Percentiles rank a stretch among this genome's conserved stretches.
phyloP scores from a whole-genome alignment of 345 rosid genomes.

The Pistacia vera region DNA sequence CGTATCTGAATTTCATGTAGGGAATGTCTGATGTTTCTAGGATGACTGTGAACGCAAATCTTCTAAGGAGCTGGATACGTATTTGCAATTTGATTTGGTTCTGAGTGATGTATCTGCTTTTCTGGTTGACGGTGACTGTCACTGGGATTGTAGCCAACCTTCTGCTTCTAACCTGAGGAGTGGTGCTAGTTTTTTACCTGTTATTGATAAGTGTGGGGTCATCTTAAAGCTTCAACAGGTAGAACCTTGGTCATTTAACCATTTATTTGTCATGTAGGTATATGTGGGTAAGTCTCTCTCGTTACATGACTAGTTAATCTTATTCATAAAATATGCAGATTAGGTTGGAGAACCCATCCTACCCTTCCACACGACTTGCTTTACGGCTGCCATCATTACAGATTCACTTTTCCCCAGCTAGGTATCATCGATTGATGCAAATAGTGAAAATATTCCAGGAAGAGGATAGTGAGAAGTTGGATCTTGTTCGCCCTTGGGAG shows the following conservation, averaged over 20 bases:
- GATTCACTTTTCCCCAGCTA: conserved; percentile 96
- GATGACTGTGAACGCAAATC: conserved; percentile 58
- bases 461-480: conserved; percentile 54
- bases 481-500: conserved; percentile 70
- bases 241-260: conserved; percentile 22
- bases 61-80: conserved; percentile 65
- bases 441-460: conserved; percentile 74
- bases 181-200: conserved; percentile 68
- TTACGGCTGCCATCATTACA: conserved; percentile 84
- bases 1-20: conserved; percentile 8
- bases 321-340: conserved; percentile 51
- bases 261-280: conserved; percentile 11
- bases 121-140: conserved; percentile 92
- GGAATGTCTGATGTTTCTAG: conserved; percentile 44
- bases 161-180: conserved; percentile 31
- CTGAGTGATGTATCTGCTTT: conserved; percentile 92
- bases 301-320: conserved; percentile 10
- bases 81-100: conserved; percentile 90
- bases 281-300: conserved; percentile 12
- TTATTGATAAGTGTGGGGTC: conserved; percentile 90
- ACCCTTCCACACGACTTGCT: conserved; percentile 88
- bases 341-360: conserved; percentile 70
- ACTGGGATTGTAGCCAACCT: conserved; percentile 79
- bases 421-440: conserved; percentile 97
- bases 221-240: conserved; percentile 93